phyloP scores from a whole-genome alignment of 768 basidiomycete genomes.

The Lactarius psammicola region DNA sequence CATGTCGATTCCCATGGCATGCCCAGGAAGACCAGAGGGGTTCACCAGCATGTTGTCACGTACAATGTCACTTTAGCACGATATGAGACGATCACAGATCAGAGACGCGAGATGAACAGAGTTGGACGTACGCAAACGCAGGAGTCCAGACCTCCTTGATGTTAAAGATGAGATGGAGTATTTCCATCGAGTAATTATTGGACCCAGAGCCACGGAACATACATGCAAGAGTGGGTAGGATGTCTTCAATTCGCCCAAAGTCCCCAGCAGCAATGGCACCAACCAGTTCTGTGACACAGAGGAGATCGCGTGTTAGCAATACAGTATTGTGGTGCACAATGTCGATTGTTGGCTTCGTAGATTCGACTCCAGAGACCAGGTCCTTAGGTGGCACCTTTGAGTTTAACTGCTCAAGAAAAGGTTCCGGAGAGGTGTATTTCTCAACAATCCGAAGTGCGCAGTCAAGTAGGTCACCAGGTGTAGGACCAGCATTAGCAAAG shows the following conservation, averaged over 20 bases:
- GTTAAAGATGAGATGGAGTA: not conserved
- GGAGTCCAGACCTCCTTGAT: slow-evolving; percentile 4
- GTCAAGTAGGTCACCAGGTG: not conserved
- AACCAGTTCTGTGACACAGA: not conserved
- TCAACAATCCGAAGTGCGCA: too few relatives aligned
- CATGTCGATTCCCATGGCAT: not conserved
- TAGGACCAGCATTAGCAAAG: not conserved
- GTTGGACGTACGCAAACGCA: not conserved
- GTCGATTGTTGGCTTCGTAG: too few relatives aligned
- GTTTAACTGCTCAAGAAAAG: not conserved
- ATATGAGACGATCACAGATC: too few relatives aligned
- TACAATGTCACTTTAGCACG: not conserved
- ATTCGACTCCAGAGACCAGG: too few relatives aligned
- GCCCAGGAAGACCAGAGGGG: not conserved
- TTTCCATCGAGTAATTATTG: not conserved
- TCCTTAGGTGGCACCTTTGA: not conserved
- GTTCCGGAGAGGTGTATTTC: not conserved
- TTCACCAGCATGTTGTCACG: slow-evolving; percentile 7
- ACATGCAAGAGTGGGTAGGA: not conserved
- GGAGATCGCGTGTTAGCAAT: not conserved
- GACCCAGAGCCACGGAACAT: not conserved
- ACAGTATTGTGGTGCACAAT: too few relatives aligned
- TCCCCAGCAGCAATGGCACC: not conserved
- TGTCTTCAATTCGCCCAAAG: slow-evolving; percentile 1
- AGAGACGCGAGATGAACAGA: not conserved